Conservation (phyloP, 1,284 basidiomycete species). For the Cryptococcus sp. region DNA sequence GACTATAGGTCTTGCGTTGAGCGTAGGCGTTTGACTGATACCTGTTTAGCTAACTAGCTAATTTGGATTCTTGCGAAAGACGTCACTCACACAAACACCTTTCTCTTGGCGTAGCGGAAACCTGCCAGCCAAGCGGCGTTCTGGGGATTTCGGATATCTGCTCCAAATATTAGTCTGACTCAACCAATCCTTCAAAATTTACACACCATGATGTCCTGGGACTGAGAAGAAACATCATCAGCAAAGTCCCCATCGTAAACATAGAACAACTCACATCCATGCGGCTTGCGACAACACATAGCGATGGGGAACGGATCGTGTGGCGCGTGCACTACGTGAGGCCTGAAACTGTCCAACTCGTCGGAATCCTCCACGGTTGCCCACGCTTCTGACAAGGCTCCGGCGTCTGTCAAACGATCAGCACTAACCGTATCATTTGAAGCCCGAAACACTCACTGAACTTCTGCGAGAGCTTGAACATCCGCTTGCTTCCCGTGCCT, state of each 20-base stretch:
- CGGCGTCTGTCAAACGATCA: slow-evolving; percentile 44
- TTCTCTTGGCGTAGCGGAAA: slow-evolving; percentile 66
- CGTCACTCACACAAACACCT: slow-evolving; percentile 65
- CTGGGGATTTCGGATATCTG: slow-evolving; percentile 66
- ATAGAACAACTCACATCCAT: slow-evolving; percentile 57
- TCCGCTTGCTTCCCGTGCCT: slow-evolving; percentile 44
- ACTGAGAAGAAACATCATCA: slow-evolving; percentile 20
- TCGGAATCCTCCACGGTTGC: slow-evolving; percentile 57
- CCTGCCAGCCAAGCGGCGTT: slow-evolving; percentile 75
- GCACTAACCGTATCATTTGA: neutral
- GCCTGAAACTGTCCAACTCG: slow-evolving; percentile 58
- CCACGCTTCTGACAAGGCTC: slow-evolving; percentile 55
- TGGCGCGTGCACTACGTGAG: slow-evolving; percentile 62
- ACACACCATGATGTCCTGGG: slow-evolving; percentile 49
- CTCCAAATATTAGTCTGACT: slow-evolving; percentile 5
- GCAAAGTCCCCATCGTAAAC: neutral
- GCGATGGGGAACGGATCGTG: slow-evolving; percentile 72
- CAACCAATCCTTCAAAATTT: neutral
- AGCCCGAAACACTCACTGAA: slow-evolving; percentile 41
- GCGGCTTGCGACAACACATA: slow-evolving; percentile 69
- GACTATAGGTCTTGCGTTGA: slow-evolving; percentile 71
- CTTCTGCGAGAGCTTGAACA: slow-evolving; percentile 51
- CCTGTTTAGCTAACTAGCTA: slow-evolving; percentile 1
- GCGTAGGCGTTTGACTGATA: slow-evolving; percentile 68
- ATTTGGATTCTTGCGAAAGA: neutral